Evolutionary conservation across 2,329 filamentous ascomycete species (phyloP), one percentile per base, ranked within the genome.

Genomic region (Ceratocystis variospora): DNA sequence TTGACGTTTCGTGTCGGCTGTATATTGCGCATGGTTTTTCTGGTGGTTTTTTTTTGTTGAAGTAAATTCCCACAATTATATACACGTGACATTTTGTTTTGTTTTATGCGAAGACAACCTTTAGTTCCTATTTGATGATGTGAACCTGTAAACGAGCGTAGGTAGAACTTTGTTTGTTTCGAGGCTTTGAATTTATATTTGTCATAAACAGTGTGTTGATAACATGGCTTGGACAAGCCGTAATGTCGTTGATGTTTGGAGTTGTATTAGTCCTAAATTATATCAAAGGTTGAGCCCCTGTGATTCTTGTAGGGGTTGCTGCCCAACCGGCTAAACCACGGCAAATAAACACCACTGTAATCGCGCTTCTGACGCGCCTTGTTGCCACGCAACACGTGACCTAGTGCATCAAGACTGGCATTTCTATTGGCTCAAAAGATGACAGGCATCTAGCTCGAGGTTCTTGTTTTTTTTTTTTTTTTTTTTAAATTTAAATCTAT

Each of bases 31-130:
- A 37, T 37, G 28, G 55, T 59, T 59, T 41, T 33, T 37, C 25
- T 37, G 55, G 31, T 59, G 55, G 25, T 1, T 59, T 55, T 55
- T 25, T 8, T 59, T 59, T 59, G 55, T 59, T 37, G 55, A 59
- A 19, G 19, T 59, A 59, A 31, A 33, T 59, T 59, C 55, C 55
- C 55, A 59, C 31, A 59, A 37, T 37, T 59, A 59, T 37, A 53
- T 28, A 59, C 53, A 57, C 25, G 10, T 2, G 55, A 37, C 15
- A 59, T 31, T 31, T n/a, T 28, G 8, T 28, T 53, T 53, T 53
- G 19, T 28, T 53, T 28, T 12, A 15, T 15, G 10, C 25, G 48
- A 53, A 48, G 15, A 10, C 25, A 5, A 25, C 37, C 10, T 41
- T 15, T 15, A 41, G 37, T 15, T 41, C 3, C 37, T 41, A 41